Base-by-base conservation (phyloP, 2,329 filamentous ascomycete species). In the Fusarium floridanum region DNA sequence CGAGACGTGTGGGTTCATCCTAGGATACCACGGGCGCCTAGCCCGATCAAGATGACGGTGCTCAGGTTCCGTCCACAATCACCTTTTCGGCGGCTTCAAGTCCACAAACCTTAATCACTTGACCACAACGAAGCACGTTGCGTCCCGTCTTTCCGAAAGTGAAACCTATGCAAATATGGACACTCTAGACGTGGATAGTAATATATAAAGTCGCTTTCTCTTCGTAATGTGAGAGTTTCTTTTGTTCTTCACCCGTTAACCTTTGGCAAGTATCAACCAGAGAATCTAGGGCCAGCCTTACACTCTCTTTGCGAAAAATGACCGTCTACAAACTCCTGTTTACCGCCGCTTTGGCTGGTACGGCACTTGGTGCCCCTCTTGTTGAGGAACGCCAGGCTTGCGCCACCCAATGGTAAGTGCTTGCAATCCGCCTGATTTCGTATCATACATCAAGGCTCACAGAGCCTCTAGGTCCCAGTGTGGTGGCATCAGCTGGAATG, bases 401-500 rank as follows among this genome's bases (percentile, higher is more conserved):
- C 24, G 64, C 70, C 11, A 70, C 56, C 41, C 72, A 62, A 41
- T 78, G 76, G 76, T 78, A 59, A 24, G 74, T 56, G 3, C 9
- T 3, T 2, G 1, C 9, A 6, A 1, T 3, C 11, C 3, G 43
- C 27, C 1, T 6, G 2, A 0, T 0, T 4, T 1, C 1, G 29
- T 10, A 5, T 9, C 27, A 0, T 2, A 7, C 8, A 14, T 2
- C 7, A 10, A 24, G 10, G 24, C 67, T 77, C 0, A 77, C 50
- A 55, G 3, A 4, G 1, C 27, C 82, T 5, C 79, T 76, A 80
- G 78, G 78, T 66, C 72, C 24, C 86, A 87, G 68, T 88, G 86
- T 48, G 86, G 86, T 66, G 86, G 86, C n/a, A 81, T 73, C n/a
- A 82, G 80, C 64, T 88, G 81, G 80, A 77, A 70, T 17, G 86